A percentile compares a stretch with the other conserved stretches of the same genome.
Conservation (phyloP, 1,284 basidiomycete genomes). For the Anthracocystis panici-leucophaei region DNA sequence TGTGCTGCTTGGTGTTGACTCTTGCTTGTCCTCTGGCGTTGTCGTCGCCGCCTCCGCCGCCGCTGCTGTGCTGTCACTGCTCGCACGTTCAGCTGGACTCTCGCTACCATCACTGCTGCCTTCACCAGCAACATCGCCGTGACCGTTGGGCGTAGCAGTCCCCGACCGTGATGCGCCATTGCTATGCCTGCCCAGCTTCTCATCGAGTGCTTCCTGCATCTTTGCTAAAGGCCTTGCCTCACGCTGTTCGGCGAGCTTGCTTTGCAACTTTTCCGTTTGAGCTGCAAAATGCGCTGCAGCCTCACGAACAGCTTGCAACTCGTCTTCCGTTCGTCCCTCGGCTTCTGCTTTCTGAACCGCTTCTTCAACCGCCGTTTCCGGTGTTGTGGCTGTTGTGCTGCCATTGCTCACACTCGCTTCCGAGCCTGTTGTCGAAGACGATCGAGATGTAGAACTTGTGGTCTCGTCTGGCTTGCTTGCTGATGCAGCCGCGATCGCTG, state of each 20-base stretch:
- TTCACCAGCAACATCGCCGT: neutral
- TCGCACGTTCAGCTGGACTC: neutral
- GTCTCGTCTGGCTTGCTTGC: slow-evolving; percentile 28
- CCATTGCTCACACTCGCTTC: neutral
- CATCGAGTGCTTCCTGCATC: slow-evolving; percentile 77
- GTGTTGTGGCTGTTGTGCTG: slow-evolving; percentile 10
- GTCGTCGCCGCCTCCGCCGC: neutral
- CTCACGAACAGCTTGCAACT: slow-evolving; percentile 19
- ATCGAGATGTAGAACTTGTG: slow-evolving; percentile 7
- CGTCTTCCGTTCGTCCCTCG: slow-evolving; percentile 27
- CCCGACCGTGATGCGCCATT: slow-evolving; percentile 36
- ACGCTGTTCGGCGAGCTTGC: slow-evolving; percentile 80
- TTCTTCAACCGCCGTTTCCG: slow-evolving; percentile 16
- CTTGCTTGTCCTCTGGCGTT: slow-evolving; percentile 4
- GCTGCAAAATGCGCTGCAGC: slow-evolving; percentile 38
- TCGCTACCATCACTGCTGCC: slow-evolving; percentile 20
- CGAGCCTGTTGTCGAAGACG: slow-evolving; percentile 17
- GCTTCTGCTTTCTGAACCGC: slow-evolving; percentile 20
- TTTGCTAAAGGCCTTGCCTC: slow-evolving; percentile 88
- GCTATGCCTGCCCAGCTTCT: slow-evolving; percentile 74
- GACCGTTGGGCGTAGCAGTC: slow-evolving; percentile 27
- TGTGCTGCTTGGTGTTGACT: slow-evolving; percentile 2
- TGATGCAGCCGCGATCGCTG: slow-evolving; percentile 10
- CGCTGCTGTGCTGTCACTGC: slow-evolving; percentile 43
- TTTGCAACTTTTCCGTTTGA: slow-evolving; percentile 45